Evolutionary conservation across 2,329 filamentous ascomycete genomes (phyloP).

Genomic region (Colletotrichum tamarilloi): DNA sequence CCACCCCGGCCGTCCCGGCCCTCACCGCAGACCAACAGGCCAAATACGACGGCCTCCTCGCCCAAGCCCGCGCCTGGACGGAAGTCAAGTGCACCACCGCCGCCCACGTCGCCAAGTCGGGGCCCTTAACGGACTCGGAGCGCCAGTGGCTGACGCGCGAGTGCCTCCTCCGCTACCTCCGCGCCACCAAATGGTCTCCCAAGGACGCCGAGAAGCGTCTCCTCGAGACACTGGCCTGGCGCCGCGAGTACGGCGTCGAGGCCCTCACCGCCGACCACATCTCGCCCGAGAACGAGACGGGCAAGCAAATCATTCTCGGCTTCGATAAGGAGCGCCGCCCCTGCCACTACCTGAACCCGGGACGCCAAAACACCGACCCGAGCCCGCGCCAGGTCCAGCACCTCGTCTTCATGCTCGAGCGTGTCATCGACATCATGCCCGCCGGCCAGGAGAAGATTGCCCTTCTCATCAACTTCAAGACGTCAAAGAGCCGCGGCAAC

Average conservation of each 20-base stretch:
- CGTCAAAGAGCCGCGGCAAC: conserved; percentile 79
- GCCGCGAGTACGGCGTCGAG: conserved; percentile 87
- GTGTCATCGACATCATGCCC: conserved; percentile 87
- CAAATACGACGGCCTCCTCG: conserved; percentile 85
- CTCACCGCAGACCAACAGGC: conserved; percentile 81
- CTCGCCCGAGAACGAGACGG: conserved; percentile 93
- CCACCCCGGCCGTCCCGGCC: conserved; percentile 64
- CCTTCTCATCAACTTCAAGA: conserved; percentile 92
- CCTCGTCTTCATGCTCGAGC: conserved; percentile 95
- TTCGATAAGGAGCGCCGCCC: conserved; percentile 89
- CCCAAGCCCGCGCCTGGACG: conserved; percentile 76
- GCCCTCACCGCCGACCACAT: conserved; percentile 87
- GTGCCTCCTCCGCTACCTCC: conserved; percentile 91
- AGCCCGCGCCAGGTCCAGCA: conserved; percentile 91
- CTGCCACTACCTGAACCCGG: conserved; percentile 90
- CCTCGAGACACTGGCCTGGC: conserved; percentile 84
- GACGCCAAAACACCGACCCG: conserved; percentile 90
- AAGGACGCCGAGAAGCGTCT: conserved; percentile 82
- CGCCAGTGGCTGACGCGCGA: conserved; percentile 92
- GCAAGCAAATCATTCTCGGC: conserved; percentile 91
- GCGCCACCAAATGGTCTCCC: conserved; percentile 91
- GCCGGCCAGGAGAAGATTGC: conserved; percentile 88
- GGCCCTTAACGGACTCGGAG: conserved; percentile 81
- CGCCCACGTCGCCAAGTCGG: conserved; percentile 66
- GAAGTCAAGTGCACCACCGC: conserved; percentile 66